Percentiles rank a stretch among this genome's conserved stretches.
Conservation (phyloP, 495 filamentous ascomycete genomes). For the Penicillium angulare region DNA sequence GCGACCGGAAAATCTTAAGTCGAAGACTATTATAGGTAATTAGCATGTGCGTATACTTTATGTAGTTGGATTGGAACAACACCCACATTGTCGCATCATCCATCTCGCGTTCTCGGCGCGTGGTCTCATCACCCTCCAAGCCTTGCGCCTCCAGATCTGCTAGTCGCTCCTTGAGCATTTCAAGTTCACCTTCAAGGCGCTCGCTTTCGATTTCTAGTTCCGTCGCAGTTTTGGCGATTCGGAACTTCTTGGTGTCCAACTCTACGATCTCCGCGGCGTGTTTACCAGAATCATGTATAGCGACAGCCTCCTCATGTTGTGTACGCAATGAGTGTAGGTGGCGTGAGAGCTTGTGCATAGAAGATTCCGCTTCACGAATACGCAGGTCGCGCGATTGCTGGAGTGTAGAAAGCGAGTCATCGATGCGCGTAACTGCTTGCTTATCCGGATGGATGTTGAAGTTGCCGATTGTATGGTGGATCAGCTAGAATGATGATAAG, state of each 20-base stretch:
- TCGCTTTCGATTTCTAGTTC: constrained; percentile 93
- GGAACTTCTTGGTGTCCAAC: constrained; percentile 92
- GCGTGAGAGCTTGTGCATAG: constrained; percentile 73
- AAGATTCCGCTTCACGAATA: constrained; percentile 66
- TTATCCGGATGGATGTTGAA: constrained; percentile 93
- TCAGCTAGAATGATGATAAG: constrained; percentile 59
- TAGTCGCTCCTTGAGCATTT: constrained; percentile 69
- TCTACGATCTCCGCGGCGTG: constrained; percentile 80
- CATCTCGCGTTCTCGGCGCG: constrained; percentile 58
- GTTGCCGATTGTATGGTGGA: constrained; percentile 84
- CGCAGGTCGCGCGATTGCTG: constrained; percentile 74
- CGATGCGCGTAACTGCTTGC: constrained; percentile 79
- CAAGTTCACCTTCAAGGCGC: constrained; percentile 76
- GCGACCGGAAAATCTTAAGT: constrained; percentile 84
- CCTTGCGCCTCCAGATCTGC: constrained; percentile 84
- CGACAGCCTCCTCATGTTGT: constrained; percentile 69
- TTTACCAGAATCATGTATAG: constrained; percentile 66
- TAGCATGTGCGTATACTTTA: too few relatives aligned
- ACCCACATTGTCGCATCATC: constrained; percentile 57
- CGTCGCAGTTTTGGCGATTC: constrained; percentile 79
- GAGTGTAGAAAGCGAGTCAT: constrained; percentile 75
- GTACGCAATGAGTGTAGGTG: constrained; percentile 63
- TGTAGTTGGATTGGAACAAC: neutral
- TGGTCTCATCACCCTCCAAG: constrained; percentile 56
- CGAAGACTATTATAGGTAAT: constrained; percentile 56